Base-by-base conservation (phyloP, 768 basidiomycete species). In the Lentinula detonsa region DNA sequence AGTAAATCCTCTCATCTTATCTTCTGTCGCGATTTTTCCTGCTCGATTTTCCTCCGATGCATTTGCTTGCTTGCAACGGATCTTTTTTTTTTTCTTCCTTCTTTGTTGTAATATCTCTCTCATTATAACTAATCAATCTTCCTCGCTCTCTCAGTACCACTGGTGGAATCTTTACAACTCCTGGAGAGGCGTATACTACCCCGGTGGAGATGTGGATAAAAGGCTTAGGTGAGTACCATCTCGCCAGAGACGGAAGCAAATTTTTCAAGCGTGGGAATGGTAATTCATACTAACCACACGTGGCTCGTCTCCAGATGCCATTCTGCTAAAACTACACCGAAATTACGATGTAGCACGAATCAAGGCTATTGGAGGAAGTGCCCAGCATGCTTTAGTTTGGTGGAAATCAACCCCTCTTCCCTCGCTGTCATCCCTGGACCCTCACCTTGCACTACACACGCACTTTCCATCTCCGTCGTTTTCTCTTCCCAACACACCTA, bases 201-300 rank as follows among this genome's bases (percentile, higher is more conserved):
- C 91, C 92, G 1, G 82, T 94, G 50, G 91, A 94, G 68, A 91
- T 93, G 89, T 93, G 91, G 91, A 85, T 92, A 59, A 91, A 90
- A 71, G 88, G 81, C 15, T 81, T 94, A 54, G 92, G 92, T 91
- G 71, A 73, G 87, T 76, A 66, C 58, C 61, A 64, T 65, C 68
- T 69, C 59, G 63, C 65, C 61, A 65, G 63, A 68, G 68, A 75
- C 84, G 85, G 83, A 85, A 87, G 74, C 85, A 85, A 84, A 78
- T 76, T 79, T 83, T 79, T 77, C 72, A 65, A 66, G 68, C 69
- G 71, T 73, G 70, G 72, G 70, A 71, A 37, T 16, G 21, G 8
- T 8, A 23, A 48, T 10, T 23, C 33, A 2, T 62, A 33, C 43
- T 18, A 40, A 15, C 31, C 9, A 21, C 52, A 37, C 28, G 61